phyloP scores from a whole-genome alignment of 73 alveolate species.

The Effrenium voratum region DNA sequence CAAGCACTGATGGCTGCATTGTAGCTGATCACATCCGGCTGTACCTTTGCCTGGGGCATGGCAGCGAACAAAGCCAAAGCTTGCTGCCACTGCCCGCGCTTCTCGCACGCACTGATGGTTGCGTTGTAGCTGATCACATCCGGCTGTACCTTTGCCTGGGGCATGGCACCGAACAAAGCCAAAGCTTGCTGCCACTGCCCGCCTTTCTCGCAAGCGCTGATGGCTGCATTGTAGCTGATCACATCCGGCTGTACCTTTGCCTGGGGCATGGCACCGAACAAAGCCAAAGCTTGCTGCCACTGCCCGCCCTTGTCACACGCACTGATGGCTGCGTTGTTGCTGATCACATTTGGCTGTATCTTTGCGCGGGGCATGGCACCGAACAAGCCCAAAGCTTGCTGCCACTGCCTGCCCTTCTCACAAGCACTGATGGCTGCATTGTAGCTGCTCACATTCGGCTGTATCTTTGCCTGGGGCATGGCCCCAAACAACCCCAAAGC shows the following conservation, averaged over 20 bases:
- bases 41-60: background rate
- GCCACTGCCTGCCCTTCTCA: too few relatives aligned
- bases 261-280: background rate
- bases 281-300: too few relatives aligned
- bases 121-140: background rate
- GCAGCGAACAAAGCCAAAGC: background rate
- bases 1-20: background rate
- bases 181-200: background rate
- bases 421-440: too few relatives aligned
- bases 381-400: too few relatives aligned
- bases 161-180: background rate
- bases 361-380: too few relatives aligned
- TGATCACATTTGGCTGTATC: too few relatives aligned
- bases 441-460: too few relatives aligned
- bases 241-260: background rate
- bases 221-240: slow-evolving; percentile 4
- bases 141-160: background rate
- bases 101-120: slow-evolving; percentile 2
- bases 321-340: too few relatives aligned
- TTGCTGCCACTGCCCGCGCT: background rate
- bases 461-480: too few relatives aligned
- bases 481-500: too few relatives aligned
- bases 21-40: background rate
- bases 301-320: too few relatives aligned
- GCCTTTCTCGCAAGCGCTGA: background rate